These are phyloP conservation scores for Trichoderma gracile DNA, from an alignment of 2,329 filamentous ascomycete species.

Conservation along the genomic window DNA sequence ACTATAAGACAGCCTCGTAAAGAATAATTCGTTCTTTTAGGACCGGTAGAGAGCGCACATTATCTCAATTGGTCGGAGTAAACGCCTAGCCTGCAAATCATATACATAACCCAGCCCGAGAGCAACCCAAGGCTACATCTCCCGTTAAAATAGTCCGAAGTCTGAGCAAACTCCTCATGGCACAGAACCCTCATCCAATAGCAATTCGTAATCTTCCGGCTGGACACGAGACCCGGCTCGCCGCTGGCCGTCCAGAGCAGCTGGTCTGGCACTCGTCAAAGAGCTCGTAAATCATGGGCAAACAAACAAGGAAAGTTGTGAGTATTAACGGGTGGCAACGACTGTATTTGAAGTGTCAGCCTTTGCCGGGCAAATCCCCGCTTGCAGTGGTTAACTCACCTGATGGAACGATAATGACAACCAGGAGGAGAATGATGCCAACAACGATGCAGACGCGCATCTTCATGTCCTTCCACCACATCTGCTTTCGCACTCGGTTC, in stretches of 20 bases:
- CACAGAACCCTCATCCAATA: slow-evolving; percentile 37
- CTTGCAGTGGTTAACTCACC: slow-evolving; percentile 55
- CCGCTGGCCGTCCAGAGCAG: no score
- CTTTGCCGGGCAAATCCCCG: background rate
- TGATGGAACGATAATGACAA: slow-evolving; percentile 91
- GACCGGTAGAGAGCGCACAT: slow-evolving; percentile 14
- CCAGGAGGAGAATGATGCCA: slow-evolving; percentile 85
- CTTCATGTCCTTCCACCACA: slow-evolving; percentile 99
- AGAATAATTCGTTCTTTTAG: background rate
- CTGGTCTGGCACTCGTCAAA: slow-evolving; percentile 9
- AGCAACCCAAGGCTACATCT: slow-evolving; percentile 23
- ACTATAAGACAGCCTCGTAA: no score
- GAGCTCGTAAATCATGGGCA: slow-evolving; percentile 15
- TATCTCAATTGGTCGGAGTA: slow-evolving; percentile 48
- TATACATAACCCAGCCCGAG: slow-evolving; percentile 39
- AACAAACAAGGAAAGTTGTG: slow-evolving; percentile 6
- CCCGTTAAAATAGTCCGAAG: slow-evolving; percentile 36
- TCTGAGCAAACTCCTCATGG: slow-evolving; percentile 41
- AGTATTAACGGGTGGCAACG: slow-evolving; percentile 37
- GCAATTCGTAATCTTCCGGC: slow-evolving; percentile 18
- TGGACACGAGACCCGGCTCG: background rate
- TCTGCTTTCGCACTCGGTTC: slow-evolving; percentile 93
- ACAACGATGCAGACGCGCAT: slow-evolving; percentile 96
- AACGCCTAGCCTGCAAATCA: slow-evolving; percentile 50
- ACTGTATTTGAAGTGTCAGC: slow-evolving; percentile 31